phyloP scores from a whole-genome alignment of 2,329 filamentous ascomycete species.

The Neonectria magnoliae region DNA sequence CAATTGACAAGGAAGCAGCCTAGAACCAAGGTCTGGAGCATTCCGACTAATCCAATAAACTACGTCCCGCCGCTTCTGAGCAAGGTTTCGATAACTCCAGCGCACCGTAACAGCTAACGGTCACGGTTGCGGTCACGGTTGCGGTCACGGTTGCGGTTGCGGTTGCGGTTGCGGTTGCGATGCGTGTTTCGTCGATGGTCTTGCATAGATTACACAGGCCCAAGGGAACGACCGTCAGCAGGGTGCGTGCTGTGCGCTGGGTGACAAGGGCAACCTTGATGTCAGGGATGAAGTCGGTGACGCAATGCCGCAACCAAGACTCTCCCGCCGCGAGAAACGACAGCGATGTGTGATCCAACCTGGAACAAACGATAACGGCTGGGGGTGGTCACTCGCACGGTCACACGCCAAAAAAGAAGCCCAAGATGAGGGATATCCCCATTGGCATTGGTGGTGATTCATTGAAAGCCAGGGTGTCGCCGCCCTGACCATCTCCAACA shows the following conservation, averaged over 20 bases:
- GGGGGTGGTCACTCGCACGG: conserved; percentile 2
- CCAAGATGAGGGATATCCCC: conserved; percentile 2
- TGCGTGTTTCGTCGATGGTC: conserved; percentile 13
- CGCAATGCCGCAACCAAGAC: conserved; percentile 16
- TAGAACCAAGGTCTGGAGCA: background rate
- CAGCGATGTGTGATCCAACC: conserved; percentile 3
- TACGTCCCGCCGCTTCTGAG: background rate
- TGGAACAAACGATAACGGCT: conserved; percentile 6
- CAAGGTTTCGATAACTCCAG: conserved; percentile 18
- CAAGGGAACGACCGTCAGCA: conserved; percentile 13
- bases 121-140: background rate
- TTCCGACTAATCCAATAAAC: background rate
- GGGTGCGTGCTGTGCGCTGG: background rate
- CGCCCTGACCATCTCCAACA: conserved; percentile 14
- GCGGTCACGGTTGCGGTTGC: conserved; percentile 7
- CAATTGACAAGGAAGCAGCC: background rate
- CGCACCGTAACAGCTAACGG: conserved; percentile 14
- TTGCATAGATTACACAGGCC: conserved; percentile 18
- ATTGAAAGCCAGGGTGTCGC: conserved; percentile 11
- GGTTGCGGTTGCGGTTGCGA: background rate
- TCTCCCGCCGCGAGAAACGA: conserved; percentile 5
- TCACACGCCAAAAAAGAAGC: conserved; percentile 1
- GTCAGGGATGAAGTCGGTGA: conserved; percentile 15
- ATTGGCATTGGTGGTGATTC: conserved; percentile 13
- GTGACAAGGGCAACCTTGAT: conserved; percentile 10